Evolutionary conservation across 371 early-diverging fungal species (phyloP), one percentile per base, ranked within the genome.

Genomic region (Mortierella sp.): DNA sequence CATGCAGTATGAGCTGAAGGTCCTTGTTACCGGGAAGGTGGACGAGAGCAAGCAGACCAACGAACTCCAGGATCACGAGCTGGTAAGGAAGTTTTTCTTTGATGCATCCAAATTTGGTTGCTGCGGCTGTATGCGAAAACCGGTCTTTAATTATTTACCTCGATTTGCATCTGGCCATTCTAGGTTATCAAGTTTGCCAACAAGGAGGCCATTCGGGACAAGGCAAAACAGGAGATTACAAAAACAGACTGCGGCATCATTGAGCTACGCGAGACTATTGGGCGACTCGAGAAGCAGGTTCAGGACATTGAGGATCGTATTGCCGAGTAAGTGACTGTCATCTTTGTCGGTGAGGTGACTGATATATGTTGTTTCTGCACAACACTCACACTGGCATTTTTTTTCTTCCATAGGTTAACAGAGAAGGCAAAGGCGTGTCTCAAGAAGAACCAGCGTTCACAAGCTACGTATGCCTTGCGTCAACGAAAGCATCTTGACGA

Each of bases 171-270:
- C 24, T 58, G 49, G 4, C 41, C 14, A 43, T 27, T 21, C 4
- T 68, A 85, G 86, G 74, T 85, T 27, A 72, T 85, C 51, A 81
- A 81, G 32, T 85, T 85, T 75, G 80, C 82, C 5, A 85, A 75
- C 41, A 81, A 85, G 32, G 79, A 84, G 2, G 65, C 76, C 0
- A 75, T 81, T 43, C 75, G 75, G 48, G 63, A 74, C 65, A 85
- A 68, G 70, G 55, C 77, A 38, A 76, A 54, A 38, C 84, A 77
- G 35, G 80, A 81, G 63, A 76, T 85, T 16, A 79, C 86, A 12
- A 44, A 65, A 24, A 77, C 77, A 12, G 86, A 85, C 56, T 71
- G 82, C 7, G 86, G 86, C 11, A 82, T 82, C 46, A 79, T 85
- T 56, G 86, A 82, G 32, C 75, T 85, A 4, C 76, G 82, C 2